These are phyloP conservation scores for Phyllachora maydis DNA, from an alignment of 2,329 filamentous ascomycete genomes.

Conservation along the genomic window DNA sequence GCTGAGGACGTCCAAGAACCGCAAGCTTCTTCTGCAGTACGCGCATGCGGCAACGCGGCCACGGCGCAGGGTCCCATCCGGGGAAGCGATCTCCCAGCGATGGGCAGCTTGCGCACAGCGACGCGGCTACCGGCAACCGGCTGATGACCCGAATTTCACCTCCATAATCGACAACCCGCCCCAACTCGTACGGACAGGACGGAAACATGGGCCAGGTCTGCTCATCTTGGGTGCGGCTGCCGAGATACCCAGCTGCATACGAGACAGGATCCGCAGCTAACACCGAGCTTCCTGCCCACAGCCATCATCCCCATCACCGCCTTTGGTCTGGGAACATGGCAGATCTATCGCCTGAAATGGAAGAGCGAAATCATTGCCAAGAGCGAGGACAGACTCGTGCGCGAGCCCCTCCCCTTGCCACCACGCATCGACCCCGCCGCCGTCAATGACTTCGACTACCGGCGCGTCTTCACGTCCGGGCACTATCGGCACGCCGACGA, in stretches of 20 bases:
- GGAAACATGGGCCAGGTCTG: slow-evolving; percentile 58
- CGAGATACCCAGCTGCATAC: slow-evolving; percentile 2
- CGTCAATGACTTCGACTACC: slow-evolving; percentile 78
- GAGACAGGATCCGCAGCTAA: background rate
- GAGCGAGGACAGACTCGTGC: slow-evolving; percentile 79
- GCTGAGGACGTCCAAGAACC: no score
- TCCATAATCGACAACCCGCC: slow-evolving; percentile 79
- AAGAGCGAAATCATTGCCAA: slow-evolving; percentile 83
- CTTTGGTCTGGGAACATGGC: slow-evolving; percentile 83
- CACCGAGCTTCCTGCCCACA: slow-evolving; percentile 5
- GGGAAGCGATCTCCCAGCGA: no score
- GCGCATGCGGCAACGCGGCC: no score
- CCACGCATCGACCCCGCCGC: slow-evolving; percentile 64
- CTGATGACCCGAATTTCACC: slow-evolving; percentile 59
- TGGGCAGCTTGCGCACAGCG: no score
- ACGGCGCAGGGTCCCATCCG: no score
- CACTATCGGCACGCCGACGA: slow-evolving; percentile 70
- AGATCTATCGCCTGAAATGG: slow-evolving; percentile 81
- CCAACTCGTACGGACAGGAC: slow-evolving; percentile 53
- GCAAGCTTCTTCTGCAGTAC: no score
- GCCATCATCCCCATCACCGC: slow-evolving; percentile 82
- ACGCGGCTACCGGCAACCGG: slow-evolving; percentile 26
- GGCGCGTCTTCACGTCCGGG: slow-evolving; percentile 59
- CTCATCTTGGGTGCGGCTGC: slow-evolving; percentile 44
- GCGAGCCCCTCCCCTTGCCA: slow-evolving; percentile 68